Base-by-base conservation (phyloP, 805 yeast species). In the Yamadazyma takamatsuzukensis region DNA sequence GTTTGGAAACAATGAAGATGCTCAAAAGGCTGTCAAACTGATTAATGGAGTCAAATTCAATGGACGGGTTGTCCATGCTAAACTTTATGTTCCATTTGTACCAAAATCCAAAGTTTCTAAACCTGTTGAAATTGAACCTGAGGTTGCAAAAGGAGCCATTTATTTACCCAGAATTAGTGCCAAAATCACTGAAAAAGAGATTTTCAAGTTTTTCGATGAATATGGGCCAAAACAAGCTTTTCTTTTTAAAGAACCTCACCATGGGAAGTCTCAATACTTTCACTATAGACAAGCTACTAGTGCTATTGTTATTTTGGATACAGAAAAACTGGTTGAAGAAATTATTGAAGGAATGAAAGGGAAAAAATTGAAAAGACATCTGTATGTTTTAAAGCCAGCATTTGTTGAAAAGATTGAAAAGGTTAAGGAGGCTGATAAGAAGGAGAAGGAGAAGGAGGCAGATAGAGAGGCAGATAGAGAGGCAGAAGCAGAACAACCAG, bases 221-320 rank as follows among this genome's bases (percentile, higher is more conserved):
- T 76, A 54, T 48, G 50, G 51, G 9, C 77, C 80, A 8, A 57
- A 59, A 21, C 73, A 67, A 26, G 64, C 75, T 24, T 69, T 65
- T 50, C 61, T 76, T 26, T 70, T 65, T 47, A 69, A 64, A 45
- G 62, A 62, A n/a, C n/a, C 8, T 26, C 16, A 15, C 9, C 8
- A 7, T 6, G 15, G 18, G 12, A 11, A 11, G 8, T 24, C 12
- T 13, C 8, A 9, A 21, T 21, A 21, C 22, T 11, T 13, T 24
- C 13, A 9, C 13, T 9, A 8, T 6, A 54, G 64, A 39, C 55
- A 54, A 18, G 62, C 59, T 29, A 59, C 59, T 27, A 36, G 47
- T 28, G 39, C 37, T 10, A 45, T 55, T 32, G 67, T 68, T 10
- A 68, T 72, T 32, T 86, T 84, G 31, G 72, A 67, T 29, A 56